Percentiles rank a stretch among this genome's conserved stretches.
phyloP scores from a whole-genome alignment of 495 filamentous ascomycete genomes.

The Cenococcum geophilum region DNA sequence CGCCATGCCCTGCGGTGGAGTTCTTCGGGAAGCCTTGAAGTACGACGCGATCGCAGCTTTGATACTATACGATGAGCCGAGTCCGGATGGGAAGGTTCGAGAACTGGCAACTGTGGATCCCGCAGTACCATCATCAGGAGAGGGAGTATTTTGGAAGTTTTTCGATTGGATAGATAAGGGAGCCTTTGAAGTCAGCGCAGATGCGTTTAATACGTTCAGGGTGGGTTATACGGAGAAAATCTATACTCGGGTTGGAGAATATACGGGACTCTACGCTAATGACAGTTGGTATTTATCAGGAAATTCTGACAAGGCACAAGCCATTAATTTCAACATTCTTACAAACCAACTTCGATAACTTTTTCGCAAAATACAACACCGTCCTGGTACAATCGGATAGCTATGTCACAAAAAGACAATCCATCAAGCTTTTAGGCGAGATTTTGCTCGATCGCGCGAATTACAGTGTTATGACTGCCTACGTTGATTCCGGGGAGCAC shows the following conservation, averaged over 20 bases:
- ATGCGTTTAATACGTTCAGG: conserved; percentile 94
- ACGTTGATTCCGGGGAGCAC: conserved; percentile 91
- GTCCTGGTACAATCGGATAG: conserved; percentile 84
- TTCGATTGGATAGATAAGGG: conserved; percentile 95
- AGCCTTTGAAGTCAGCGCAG: conserved; percentile 92
- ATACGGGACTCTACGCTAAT: too few species aligned
- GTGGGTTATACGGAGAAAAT: conserved; percentile 45
- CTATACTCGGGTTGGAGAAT: not conserved
- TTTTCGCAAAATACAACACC: conserved; percentile 85
- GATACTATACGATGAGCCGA: conserved; percentile 84
- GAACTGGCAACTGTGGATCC: conserved; percentile 61
- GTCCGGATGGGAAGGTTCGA: conserved; percentile 47
- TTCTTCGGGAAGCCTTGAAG: conserved; percentile 87
- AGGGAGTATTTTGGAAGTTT: conserved; percentile 93
- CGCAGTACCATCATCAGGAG: conserved; percentile 59
- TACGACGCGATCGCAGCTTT: conserved; percentile 82
- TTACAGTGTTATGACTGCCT: conserved; percentile 95
- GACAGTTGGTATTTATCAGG: conserved; percentile 45
- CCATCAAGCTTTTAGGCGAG: conserved; percentile 93
- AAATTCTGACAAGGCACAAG: conserved; percentile 92
- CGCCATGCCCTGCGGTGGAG: conserved; percentile 84
- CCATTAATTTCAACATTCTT: conserved; percentile 79
- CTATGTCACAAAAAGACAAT: conserved; percentile 98
- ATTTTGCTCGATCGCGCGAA: conserved; percentile 91
- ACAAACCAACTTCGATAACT: conserved; percentile 76